Evolutionary conservation across 306 rosid genomes (phyloP).

Genomic region (Sophora flavescens): DNA sequence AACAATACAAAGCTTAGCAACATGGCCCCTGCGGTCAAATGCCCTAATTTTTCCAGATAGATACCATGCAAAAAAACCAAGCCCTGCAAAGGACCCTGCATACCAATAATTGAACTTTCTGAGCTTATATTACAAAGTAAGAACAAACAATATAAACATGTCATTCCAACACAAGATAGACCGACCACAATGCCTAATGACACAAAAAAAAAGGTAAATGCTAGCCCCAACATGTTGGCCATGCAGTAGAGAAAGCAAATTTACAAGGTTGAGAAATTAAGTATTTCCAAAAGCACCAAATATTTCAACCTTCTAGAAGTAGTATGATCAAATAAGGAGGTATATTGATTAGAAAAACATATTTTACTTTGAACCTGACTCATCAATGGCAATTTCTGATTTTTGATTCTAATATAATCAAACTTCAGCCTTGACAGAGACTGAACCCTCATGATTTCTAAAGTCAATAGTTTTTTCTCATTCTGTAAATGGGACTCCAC

Average conservation of each 20-base stretch:
- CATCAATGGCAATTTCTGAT: conserved; percentile 25
- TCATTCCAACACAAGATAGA: conserved; percentile 3
- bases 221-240: conserved; percentile 9
- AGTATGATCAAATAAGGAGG: conserved; percentile 13
- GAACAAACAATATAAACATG: conserved; percentile 21
- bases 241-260: background rate
- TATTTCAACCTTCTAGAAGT: conserved; percentile 11
- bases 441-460: background rate
- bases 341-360: background rate
- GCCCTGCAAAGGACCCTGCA: conserved; percentile 90
- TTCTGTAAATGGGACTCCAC: background rate
- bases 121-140: conserved; percentile 15
- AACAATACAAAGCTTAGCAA: conserved; percentile 73
- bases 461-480: background rate
- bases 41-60: conserved; percentile 71
- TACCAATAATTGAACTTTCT: conserved; percentile 36
- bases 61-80: conserved; percentile 78
- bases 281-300: conserved; percentile 13
- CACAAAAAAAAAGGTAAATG: background rate
- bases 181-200: conserved; percentile 18
- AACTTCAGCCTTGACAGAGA: conserved; percentile 34
- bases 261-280: conserved; percentile 1
- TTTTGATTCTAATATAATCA: background rate
- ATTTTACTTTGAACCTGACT: background rate
- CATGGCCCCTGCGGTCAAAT: conserved; percentile 78